phyloP scores from a whole-genome alignment of 176 grass and related monocot genomes.

The Puya raimondii region DNA sequence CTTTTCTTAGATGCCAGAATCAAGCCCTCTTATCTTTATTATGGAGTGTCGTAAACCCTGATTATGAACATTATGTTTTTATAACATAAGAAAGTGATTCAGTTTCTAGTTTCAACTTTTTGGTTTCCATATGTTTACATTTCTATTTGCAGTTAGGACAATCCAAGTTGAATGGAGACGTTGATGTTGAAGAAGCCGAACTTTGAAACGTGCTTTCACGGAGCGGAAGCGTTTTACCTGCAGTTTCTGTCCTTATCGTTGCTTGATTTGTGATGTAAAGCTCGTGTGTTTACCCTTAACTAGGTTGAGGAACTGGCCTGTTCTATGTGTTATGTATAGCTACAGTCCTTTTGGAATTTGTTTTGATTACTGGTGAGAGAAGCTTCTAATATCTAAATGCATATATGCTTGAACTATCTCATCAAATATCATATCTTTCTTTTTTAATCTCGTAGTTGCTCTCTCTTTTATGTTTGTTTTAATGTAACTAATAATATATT shows the following conservation, averaged over 20 bases:
- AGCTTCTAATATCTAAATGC: constrained; percentile 29
- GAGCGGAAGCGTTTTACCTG: constrained; percentile 17
- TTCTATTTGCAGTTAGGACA: constrained; percentile 41
- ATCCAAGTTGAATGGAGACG: constrained; percentile 72
- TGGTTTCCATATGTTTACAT: not conserved
- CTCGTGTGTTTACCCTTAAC: constrained; percentile 12
- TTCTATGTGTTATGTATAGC: constrained; percentile 45
- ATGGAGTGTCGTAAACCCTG: too few relatives aligned
- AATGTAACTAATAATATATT: not conserved
- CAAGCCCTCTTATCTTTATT: too few relatives aligned
- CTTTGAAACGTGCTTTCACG: constrained; percentile 14
- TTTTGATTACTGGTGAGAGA: constrained; percentile 27
- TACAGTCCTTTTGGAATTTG: constrained; percentile 24
- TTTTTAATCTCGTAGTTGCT: not conserved
- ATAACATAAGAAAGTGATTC: not conserved
- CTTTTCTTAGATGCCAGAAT: too few relatives aligned
- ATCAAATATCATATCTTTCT: constrained; percentile 1
- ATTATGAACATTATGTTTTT: too few relatives aligned
- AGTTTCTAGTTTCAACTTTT: not conserved
- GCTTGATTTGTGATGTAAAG: constrained; percentile 37
- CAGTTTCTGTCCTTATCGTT: constrained; percentile 22
- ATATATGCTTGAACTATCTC: constrained; percentile 23
- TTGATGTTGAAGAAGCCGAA: constrained; percentile 19
- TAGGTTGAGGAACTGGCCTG: constrained; percentile 24
- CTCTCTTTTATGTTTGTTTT: not conserved